Base-by-base conservation (phyloP, 2,329 filamentous ascomycete genomes). In the Oidium heveae region DNA sequence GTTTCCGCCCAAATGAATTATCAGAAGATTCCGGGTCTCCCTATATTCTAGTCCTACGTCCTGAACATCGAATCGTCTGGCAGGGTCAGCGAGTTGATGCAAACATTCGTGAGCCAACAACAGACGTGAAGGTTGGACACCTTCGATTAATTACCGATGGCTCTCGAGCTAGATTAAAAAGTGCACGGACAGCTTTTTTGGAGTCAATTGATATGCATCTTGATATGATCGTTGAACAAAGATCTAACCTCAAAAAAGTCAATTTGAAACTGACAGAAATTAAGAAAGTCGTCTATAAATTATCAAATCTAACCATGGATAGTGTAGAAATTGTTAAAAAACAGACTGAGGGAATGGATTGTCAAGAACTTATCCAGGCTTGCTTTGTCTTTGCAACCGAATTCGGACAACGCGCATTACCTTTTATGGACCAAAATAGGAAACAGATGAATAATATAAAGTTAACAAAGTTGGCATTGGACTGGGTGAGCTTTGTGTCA, bases 341-440 rank as follows among this genome's bases (percentile, higher is more conserved):
- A 60, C 89, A 98, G 67, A 87, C 87, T 0, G 74, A 76, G 56
- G 85, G 82, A 9, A 76, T 89, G 59, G 83, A 91, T 59, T 94
- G 89, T 65, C 87, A 94, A 62, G 91, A 98, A 63, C 77, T 98
- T 33, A 91, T 98, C 59, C 91, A 98, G 67, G 94, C 87, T 5
- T 98, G 89, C 68, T 98, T 96, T 66, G 84, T 93, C 43, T 98
- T 96, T 63, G 91, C 91, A n/a, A 96, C 91, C 0, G 91, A 98
- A 66, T 98, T 98, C 61, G 91, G 91, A 47, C 89, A 95, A 66
- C 82, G 91, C 59, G 95, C 89, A 1, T 76, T 94, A 52, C 79
- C 91, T 20, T 93, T 94, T 70, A 91, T 98, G 80, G 91, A 98
- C 68, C 84, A 85, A 66, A 96, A 94, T 65, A 75, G 91, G 55